phyloP scores from a whole-genome alignment of 805 yeast species.

The Suhomyces sp. region DNA sequence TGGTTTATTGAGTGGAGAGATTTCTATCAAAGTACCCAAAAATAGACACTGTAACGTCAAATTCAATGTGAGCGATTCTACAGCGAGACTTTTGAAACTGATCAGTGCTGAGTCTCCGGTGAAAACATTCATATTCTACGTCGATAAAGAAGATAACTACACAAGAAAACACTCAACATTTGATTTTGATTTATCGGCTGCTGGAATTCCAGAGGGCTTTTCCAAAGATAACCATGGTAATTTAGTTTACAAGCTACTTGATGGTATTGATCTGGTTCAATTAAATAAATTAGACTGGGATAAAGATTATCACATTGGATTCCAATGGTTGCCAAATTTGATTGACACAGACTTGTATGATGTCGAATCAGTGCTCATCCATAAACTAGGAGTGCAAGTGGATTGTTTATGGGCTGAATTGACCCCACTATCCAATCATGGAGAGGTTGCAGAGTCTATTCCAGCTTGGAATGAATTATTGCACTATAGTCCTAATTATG shows the following conservation, averaged over 20 bases:
- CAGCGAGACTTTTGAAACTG: conserved; percentile 18
- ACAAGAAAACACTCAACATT: conserved; percentile 3
- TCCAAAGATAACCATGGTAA: conserved; percentile 42
- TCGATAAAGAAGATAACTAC: conserved; percentile 27
- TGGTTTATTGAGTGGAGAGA: conserved; percentile 63
- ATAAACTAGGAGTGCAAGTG: conserved; percentile 52
- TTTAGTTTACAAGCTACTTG: conserved; percentile 48
- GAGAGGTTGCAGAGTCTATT: conserved; percentile 35
- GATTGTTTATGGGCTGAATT: conserved; percentile 81
- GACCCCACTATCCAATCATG: conserved; percentile 30
- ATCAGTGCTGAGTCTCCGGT: conserved; percentile 50
- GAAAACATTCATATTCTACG: conserved; percentile 54
- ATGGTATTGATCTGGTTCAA: conserved; percentile 64
- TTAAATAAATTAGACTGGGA: conserved; percentile 67
- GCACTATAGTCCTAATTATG: conserved; percentile 62
- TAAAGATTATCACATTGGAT: conserved; percentile 53
- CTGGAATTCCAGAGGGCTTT: conserved; percentile 43
- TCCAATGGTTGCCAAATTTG: conserved; percentile 74
- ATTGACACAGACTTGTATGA: conserved; percentile 38
- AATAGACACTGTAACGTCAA: conserved; percentile 63
- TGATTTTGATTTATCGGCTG: conserved; percentile 2
- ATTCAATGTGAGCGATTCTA: conserved; percentile 52
- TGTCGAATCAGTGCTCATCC: conserved; percentile 19
- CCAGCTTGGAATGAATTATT: conserved; percentile 74
- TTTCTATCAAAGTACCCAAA: conserved; percentile 54